Conservation (phyloP, 2,329 filamentous ascomycete genomes). For the Lachnellula willkommii region DNA sequence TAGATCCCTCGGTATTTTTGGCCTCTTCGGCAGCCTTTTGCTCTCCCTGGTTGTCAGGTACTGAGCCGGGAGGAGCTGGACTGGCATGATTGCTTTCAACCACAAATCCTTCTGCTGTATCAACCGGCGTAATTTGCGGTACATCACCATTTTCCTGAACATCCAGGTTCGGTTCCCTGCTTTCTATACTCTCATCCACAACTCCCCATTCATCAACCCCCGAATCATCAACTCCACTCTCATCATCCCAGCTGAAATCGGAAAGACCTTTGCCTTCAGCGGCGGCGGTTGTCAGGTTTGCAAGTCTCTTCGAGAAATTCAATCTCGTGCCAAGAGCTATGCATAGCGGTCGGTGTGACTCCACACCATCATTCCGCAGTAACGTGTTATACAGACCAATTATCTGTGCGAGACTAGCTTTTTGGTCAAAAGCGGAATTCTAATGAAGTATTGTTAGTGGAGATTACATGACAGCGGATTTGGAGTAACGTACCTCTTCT, state of each 20-base stretch:
- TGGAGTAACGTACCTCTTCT: constrained; percentile 46
- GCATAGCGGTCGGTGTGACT: constrained; percentile 50
- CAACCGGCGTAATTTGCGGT: neutral
- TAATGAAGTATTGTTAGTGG: constrained; percentile 32
- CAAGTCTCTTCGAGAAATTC: constrained; percentile 48
- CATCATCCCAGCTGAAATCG: constrained; percentile 24
- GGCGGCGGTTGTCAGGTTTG: constrained; percentile 46
- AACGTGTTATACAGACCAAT: constrained; percentile 55
- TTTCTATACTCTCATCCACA: constrained; percentile 1
- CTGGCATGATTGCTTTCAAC: constrained; percentile 2
- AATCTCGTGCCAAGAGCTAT: constrained; percentile 50
- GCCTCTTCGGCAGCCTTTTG: neutral
- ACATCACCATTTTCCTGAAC: neutral
- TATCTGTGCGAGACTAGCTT: constrained; percentile 50
- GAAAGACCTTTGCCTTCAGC: constrained; percentile 48
- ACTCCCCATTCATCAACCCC: constrained; percentile 17
- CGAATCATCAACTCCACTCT: constrained; percentile 19
- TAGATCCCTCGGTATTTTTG: neutral
- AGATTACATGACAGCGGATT: neutral
- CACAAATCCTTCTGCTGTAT: neutral
- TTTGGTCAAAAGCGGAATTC: constrained; percentile 44
- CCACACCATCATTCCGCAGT: constrained; percentile 51
- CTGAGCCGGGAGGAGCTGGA: neutral
- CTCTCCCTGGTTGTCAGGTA: constrained; percentile 1
- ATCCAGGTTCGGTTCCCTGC: neutral